Conservation (phyloP, 257 asterid genomes). For the Parsonsia alboflavescens region DNA sequence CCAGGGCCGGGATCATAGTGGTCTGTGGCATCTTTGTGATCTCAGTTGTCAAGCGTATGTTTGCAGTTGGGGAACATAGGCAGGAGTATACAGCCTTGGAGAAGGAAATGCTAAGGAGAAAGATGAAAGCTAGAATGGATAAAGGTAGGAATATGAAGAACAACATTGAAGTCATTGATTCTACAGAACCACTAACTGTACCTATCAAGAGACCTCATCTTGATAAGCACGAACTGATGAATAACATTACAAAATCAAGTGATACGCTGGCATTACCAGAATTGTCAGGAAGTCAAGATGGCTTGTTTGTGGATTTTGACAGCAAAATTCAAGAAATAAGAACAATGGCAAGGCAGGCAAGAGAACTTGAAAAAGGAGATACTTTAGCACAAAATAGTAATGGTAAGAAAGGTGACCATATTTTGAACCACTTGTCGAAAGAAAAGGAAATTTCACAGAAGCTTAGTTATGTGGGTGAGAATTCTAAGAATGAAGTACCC, state of each 20-base stretch:
- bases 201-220: constrained; percentile 59
- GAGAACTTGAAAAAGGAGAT: constrained; percentile 54
- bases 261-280: constrained; percentile 21
- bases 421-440: constrained; percentile 21
- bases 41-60: constrained; percentile 40
- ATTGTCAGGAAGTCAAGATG: constrained; percentile 18
- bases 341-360: constrained; percentile 65
- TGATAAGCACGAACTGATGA: constrained; percentile 58
- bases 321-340: constrained; percentile 57
- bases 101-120: constrained; percentile 78
- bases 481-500: constrained; percentile 25
- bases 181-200: constrained; percentile 25
- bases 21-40: constrained; percentile 51
- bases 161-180: constrained; percentile 56
- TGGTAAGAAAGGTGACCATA: constrained; percentile 30
- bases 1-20: constrained; percentile 46
- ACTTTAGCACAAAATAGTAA: constrained; percentile 21
- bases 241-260: constrained; percentile 38
- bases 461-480: constrained; percentile 7
- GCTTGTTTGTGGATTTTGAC: constrained; percentile 30
- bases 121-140: constrained; percentile 53
- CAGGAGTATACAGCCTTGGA: constrained; percentile 51
- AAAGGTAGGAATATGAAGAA: constrained; percentile 47
- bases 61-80: constrained; percentile 22
- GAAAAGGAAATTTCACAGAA: constrained; percentile 17